A percentile compares a stretch with the other conserved stretches of the same genome.
phyloP scores from a whole-genome alignment of 257 asterid species.

The Gentiana straminea region DNA sequence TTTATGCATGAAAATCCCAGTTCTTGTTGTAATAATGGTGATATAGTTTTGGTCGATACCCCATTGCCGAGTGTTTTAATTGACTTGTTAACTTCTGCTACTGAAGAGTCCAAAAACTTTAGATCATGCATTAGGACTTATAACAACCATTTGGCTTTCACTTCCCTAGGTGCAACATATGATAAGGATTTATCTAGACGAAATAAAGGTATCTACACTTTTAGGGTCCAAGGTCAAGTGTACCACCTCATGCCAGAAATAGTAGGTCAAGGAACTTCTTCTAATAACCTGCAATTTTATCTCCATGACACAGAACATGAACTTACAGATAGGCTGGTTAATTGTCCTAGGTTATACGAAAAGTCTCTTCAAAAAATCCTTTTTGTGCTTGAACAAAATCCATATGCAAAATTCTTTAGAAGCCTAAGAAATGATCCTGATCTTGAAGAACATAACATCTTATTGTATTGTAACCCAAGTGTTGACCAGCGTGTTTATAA shows the following conservation, averaged over 20 bases:
- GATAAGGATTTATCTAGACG: background rate
- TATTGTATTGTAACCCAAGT: background rate
- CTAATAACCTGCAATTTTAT: background rate
- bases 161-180: background rate
- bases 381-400: background rate
- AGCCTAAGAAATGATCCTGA: background rate
- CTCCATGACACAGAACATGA: background rate
- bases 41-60: no score
- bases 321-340: background rate
- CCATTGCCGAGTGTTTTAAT: no score
- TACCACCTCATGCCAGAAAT: background rate
- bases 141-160: background rate
- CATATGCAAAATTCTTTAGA: background rate
- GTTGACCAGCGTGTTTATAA: slow-evolving; percentile 1
- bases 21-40: no score
- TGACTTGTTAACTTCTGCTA: no score
- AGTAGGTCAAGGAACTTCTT: background rate
- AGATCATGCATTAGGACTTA: background rate
- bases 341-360: background rate
- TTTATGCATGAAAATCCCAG: no score
- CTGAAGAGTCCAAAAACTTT: no score
- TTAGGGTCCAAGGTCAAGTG: background rate
- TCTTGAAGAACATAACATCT: background rate
- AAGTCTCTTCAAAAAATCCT: no score
- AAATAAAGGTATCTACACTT: background rate